phyloP scores from a whole-genome alignment of 257 asterid genomes.

The Buddleja alternifolia region DNA sequence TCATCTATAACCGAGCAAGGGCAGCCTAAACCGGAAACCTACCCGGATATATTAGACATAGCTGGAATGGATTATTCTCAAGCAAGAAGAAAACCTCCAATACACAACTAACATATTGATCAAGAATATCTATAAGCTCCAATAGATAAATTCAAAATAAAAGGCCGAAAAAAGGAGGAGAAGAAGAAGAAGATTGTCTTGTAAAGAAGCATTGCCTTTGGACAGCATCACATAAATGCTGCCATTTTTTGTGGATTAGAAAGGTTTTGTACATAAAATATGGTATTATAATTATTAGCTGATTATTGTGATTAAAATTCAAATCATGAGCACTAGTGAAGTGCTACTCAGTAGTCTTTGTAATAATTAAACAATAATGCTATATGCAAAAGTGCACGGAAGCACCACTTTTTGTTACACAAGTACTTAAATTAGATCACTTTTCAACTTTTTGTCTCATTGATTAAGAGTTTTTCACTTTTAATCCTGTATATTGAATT shows the following conservation, averaged over 20 bases:
- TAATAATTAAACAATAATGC: background rate
- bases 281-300: constrained; percentile 3
- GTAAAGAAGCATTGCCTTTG: background rate
- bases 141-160: background rate
- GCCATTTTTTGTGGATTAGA: constrained; percentile 36
- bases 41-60: constrained; percentile 62
- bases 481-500: no score
- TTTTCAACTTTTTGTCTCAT: no score
- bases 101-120: constrained; percentile 57
- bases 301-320: background rate
- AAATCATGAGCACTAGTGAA: background rate
- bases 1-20: constrained; percentile 36
- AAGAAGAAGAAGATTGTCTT: constrained; percentile 2
- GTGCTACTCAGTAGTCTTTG: background rate
- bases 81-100: constrained; percentile 73
- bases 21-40: constrained; percentile 24
- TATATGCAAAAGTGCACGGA: background rate
- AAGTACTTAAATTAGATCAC: no score
- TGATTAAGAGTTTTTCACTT: no score
- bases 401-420: no score
- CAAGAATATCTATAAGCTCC: background rate
- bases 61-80: constrained; percentile 89
- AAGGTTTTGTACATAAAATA: constrained; percentile 40
- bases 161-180: background rate
- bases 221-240: constrained; percentile 39